Conservation (phyloP, 441 rosid species). For the Syzygium syzygioides region DNA sequence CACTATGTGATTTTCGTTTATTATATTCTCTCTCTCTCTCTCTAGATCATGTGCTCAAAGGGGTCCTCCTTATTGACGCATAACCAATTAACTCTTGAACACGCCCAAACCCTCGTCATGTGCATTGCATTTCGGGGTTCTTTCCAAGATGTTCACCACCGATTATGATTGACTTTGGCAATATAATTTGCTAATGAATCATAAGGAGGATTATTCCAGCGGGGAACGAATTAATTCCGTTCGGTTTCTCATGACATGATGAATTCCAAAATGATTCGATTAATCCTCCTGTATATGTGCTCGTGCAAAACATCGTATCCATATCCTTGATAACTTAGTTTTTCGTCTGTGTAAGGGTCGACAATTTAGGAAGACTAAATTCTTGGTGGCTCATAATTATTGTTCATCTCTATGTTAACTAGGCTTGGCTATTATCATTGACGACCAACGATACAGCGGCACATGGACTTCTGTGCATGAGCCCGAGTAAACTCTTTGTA, state of each 20-base stretch:
- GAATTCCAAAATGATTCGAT: too few species aligned
- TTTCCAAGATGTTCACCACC: not conserved
- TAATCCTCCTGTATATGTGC: too few species aligned
- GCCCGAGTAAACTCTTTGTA: not conserved
- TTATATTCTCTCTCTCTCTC: too few species aligned
- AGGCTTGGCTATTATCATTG: too few species aligned
- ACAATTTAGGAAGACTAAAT: too few species aligned
- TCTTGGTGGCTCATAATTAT: not conserved
- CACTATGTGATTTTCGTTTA: too few species aligned
- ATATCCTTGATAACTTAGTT: too few species aligned
- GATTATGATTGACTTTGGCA: not conserved
- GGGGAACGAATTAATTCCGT: too few species aligned
- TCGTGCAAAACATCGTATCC: too few species aligned
- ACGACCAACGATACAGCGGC: not conserved
- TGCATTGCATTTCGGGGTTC: not conserved
- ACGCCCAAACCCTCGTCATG: not conserved
- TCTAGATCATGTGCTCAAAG: not conserved
- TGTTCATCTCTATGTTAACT: not conserved
- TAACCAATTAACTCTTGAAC: not conserved
- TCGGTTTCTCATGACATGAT: too few species aligned
- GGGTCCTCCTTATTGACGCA: not conserved
- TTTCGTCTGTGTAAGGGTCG: too few species aligned
- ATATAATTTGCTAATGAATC: not conserved
- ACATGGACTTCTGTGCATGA: not conserved
- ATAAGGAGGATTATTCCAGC: too few species aligned